phyloP scores from a whole-genome alignment of 495 filamentous ascomycete genomes.

The Neurospora tetrasperma region DNA sequence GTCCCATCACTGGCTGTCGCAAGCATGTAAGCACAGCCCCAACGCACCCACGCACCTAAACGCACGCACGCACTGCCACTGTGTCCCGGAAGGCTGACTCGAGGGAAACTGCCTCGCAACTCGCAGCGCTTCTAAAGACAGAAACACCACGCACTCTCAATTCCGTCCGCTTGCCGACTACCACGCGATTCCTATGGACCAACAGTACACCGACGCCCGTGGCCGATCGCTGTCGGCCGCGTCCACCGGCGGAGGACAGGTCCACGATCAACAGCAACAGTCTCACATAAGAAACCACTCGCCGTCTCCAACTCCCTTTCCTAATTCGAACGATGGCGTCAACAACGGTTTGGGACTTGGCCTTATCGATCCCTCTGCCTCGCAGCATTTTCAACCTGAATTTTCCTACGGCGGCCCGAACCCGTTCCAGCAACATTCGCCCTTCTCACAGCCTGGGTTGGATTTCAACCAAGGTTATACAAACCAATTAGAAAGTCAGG shows the following conservation, averaged over 20 bases:
- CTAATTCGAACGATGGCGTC: constrained; percentile 28
- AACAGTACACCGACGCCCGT: constrained; percentile 34
- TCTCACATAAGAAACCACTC: constrained; percentile 44
- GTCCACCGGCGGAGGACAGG: constrained; percentile 20
- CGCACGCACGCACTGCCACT: constrained; percentile 20
- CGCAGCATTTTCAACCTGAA: constrained; percentile 29
- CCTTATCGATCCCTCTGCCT: constrained; percentile 27
- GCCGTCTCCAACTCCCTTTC: constrained; percentile 38
- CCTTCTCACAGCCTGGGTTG: constrained; percentile 25
- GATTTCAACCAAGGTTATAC: constrained; percentile 32
- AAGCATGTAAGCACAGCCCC: constrained; percentile 28
- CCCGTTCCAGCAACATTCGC: constrained; percentile 21
- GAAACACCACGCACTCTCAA: constrained; percentile 21
- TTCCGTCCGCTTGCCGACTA: constrained; percentile 6
- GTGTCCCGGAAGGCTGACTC: constrained; percentile 27
- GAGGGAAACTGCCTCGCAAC: constrained; percentile 20
- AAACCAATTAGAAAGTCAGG: constrained; percentile 26
- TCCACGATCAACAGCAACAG: constrained; percentile 23
- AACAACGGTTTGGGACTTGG: constrained; percentile 39
- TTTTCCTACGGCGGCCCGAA: constrained; percentile 21
- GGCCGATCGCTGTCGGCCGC: constrained; percentile 37
- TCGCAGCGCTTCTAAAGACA: constrained; percentile 27
- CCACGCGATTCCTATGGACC: constrained; percentile 30
- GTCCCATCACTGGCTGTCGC: constrained; percentile 3
- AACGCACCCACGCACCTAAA: not conserved